phyloP scores from a whole-genome alignment of 371 early-diverging fungal species.

The Apophysomyces sp. region DNA sequence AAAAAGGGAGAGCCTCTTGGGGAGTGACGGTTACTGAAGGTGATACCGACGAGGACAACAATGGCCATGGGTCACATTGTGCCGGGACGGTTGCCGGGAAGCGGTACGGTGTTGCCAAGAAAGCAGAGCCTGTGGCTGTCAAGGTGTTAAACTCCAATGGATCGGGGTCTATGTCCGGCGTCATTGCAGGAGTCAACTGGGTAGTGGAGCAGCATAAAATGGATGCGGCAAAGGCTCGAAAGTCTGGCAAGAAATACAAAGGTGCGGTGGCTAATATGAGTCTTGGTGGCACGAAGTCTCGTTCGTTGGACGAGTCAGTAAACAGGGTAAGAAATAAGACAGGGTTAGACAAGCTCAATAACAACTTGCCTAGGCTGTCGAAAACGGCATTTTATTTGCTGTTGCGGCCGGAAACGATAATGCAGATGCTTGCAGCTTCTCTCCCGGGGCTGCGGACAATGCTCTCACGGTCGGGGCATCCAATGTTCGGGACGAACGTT shows the following conservation, averaged over 20 bases:
- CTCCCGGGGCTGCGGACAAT: constrained; percentile 91
- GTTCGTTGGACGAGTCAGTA: constrained; percentile 75
- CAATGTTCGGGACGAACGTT: constrained; percentile 79
- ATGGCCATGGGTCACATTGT: constrained; percentile 93
- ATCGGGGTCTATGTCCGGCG: constrained; percentile 78
- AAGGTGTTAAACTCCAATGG: constrained; percentile 92
- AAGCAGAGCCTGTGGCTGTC: constrained; percentile 87
- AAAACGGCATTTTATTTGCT: constrained; percentile 85
- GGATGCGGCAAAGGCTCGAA: constrained; percentile 36
- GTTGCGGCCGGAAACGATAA: constrained; percentile 98
- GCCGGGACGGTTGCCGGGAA: constrained; percentile 93
- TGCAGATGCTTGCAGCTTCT: constrained; percentile 93
- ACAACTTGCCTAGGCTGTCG: no score
- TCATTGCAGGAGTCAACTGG: constrained; percentile 76
- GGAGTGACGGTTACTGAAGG: constrained; percentile 71
- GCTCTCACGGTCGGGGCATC: constrained; percentile 98
- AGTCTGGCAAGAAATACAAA: constrained; percentile 34
- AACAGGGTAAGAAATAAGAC: constrained; percentile 21
- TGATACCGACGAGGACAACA: constrained; percentile 72
- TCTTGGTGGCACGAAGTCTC: constrained; percentile 88
- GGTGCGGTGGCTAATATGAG: constrained; percentile 81
- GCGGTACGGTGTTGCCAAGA: constrained; percentile 91
- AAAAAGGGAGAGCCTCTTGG: constrained; percentile 73
- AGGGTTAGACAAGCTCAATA: no score
- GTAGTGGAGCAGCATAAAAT: constrained; percentile 50